phyloP scores from a whole-genome alignment of 208 protist genomes.

The Leishmania arabica region DNA sequence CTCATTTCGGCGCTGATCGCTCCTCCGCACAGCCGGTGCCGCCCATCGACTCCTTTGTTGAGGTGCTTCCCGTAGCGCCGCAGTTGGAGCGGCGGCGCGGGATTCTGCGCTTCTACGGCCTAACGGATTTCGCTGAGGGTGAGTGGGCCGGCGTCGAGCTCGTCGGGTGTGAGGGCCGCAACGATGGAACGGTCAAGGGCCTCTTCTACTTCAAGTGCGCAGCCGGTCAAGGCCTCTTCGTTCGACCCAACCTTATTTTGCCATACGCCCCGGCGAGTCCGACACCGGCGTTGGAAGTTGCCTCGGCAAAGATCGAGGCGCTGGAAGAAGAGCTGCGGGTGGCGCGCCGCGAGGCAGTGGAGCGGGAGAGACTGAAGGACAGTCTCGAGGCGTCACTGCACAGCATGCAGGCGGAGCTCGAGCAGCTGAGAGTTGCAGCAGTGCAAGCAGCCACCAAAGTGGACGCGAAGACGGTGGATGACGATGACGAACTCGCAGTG shows the following conservation, averaged over 20 bases:
- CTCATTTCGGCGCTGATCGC: background rate
- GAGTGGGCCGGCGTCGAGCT: slow-evolving; percentile 68
- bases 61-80: slow-evolving; percentile 39
- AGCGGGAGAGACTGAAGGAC: background rate
- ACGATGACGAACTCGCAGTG: slow-evolving; percentile 20
- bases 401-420: background rate
- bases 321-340: slow-evolving; percentile 7
- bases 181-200: slow-evolving; percentile 55
- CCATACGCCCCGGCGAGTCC: slow-evolving; percentile 17
- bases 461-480: background rate
- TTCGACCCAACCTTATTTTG: slow-evolving; percentile 48
- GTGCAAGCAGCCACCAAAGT: background rate
- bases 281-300: background rate
- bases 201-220: slow-evolving; percentile 52
- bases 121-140: slow-evolving; percentile 56
- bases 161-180: slow-evolving; percentile 43
- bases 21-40: slow-evolving; percentile 5
- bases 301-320: background rate
- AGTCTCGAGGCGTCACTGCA: slow-evolving; percentile 6
- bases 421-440: background rate
- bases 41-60: slow-evolving; percentile 40
- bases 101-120: slow-evolving; percentile 58
- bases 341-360: background rate
- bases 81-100: slow-evolving; percentile 51
- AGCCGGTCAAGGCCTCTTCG: slow-evolving; percentile 61